Conservation (phyloP, 768 basidiomycete species). For the Rhodotorula graminis region DNA sequence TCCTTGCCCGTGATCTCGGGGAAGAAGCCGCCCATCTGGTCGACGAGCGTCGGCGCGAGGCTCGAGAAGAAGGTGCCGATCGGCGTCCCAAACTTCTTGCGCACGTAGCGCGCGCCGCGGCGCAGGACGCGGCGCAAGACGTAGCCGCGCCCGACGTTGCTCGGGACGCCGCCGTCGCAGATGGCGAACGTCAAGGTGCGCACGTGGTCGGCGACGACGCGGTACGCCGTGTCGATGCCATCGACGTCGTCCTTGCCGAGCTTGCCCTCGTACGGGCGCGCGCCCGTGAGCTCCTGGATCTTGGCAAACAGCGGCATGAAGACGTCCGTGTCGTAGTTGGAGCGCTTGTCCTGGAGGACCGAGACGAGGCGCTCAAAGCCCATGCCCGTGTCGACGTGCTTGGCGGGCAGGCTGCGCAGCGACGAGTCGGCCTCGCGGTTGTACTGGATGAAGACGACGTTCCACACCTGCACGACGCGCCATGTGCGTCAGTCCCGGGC, state of each 20-base stretch:
- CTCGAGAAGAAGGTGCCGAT: conserved; percentile 95
- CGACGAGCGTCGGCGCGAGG: conserved; percentile 79
- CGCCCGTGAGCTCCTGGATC: conserved; percentile 83
- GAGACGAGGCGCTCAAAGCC: conserved; percentile 97
- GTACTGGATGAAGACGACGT: conserved; percentile 99
- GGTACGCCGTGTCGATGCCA: conserved; percentile 95
- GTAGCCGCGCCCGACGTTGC: conserved; percentile 93
- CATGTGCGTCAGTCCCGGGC: background rate
- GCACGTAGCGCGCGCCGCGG: conserved; percentile 88
- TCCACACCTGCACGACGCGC: conserved; percentile 65
- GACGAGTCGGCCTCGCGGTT: conserved; percentile 88
- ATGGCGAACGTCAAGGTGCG: conserved; percentile 91
- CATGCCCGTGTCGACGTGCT: conserved; percentile 99
- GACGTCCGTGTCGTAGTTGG: conserved; percentile 97
- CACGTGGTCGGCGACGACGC: conserved; percentile 93
- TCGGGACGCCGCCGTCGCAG: conserved; percentile 92
- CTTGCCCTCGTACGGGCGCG: conserved; percentile 77
- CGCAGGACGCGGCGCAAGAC: conserved; percentile 91
- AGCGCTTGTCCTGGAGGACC: conserved; percentile 78
- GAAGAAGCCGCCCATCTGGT: conserved; percentile 80
- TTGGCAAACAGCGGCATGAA: conserved; percentile 82
- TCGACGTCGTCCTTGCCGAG: conserved; percentile 93
- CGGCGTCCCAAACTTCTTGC: conserved; percentile 77
- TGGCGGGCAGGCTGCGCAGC: conserved; percentile 72
- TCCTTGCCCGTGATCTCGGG: conserved; percentile 79